A percentile compares a stretch with the other conserved stretches of the same genome.
These are phyloP conservation scores for Dipteronia sinensis DNA, from an alignment of 345 rosid species.

Conservation along the genomic window DNA sequence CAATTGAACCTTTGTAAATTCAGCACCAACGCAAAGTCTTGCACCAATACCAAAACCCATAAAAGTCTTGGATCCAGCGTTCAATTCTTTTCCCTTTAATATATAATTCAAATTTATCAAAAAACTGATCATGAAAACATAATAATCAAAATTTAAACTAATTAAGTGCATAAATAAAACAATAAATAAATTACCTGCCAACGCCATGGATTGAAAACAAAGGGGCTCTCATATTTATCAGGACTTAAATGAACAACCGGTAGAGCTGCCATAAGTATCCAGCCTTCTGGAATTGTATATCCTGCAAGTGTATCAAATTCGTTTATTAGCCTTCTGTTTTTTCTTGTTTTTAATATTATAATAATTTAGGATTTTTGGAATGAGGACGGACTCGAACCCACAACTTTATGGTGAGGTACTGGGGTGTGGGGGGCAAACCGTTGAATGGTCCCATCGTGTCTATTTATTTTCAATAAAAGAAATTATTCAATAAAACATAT, in stretches of 20 bases:
- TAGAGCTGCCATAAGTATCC: constrained; percentile 38
- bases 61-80: constrained; percentile 41
- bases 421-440: too few relatives aligned
- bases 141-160: too few relatives aligned
- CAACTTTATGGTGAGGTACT: too few relatives aligned
- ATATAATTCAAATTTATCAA: background rate
- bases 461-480: too few relatives aligned
- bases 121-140: too few relatives aligned
- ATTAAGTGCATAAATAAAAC: too few relatives aligned
- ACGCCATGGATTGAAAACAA: constrained; percentile 53
- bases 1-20: constrained; percentile 40
- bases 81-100: constrained; percentile 28
- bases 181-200: constrained; percentile 33
- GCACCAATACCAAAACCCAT: constrained; percentile 55
- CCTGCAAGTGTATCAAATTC: constrained; percentile 23
- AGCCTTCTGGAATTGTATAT: constrained; percentile 47
- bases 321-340: background rate
- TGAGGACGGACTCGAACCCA: too few relatives aligned
- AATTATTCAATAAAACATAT: too few relatives aligned
- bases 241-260: constrained; percentile 34
- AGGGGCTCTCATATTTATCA: constrained; percentile 36
- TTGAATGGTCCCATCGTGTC: too few relatives aligned
- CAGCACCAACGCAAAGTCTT: constrained; percentile 51
- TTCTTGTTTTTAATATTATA: too few relatives aligned
- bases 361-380: too few relatives aligned